Evolutionary conservation across 306 rosid species (phyloP), one percentile per base, ranked within the genome.

Genomic region (Oxytropis ochrocephala): DNA sequence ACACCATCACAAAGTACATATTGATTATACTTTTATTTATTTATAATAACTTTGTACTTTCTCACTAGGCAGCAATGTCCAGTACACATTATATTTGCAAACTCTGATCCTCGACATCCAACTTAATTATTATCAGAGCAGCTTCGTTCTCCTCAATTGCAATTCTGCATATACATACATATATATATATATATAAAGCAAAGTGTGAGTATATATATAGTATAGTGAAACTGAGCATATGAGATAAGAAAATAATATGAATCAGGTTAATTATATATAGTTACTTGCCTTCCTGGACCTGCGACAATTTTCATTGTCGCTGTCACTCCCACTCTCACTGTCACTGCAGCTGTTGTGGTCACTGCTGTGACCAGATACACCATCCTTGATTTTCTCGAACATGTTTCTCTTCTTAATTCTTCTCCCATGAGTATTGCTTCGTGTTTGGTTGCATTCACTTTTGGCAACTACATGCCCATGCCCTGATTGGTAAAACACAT

Each of bases 211-310:
- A n/a, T n/a, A n/a, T n/a, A n/a, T n/a, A n/a, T n/a, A n/a, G n/a
- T n/a, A n/a, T n/a, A 44, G 10, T 56, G 2, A 48, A 53, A 39
- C 8, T 52, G 11, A 64, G 49, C 39, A 32, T 14, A 73, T 39
- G 0, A 3, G 18, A 72, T 1, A 1, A 59, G 11, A 58, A 50
- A 12, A 29, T 10, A 11, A 38, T 27, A 54, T 6, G 8, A 38
- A 6, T 38, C 10, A 7, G 43, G 2, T 4, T 10, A 41, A 41
- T 10, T 42, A 42, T 2, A 42, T 39, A 39, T 8, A 39, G n/a
- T 42, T 41, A 54, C 64, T 21, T 71, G 16, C 81, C 84, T 75
- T 80, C 63, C 46, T 44, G n/a, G n/a, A n/a, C 27, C 21, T 54
- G 17, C 11, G 60, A 41, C 73, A 42, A 1, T 46, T 38, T 8